Percentiles rank a stretch among this genome's conserved stretches.
Evolutionary conservation across 192 early-diverging fungal genomes (phyloP).

Genomic region (Podila minutissima): DNA sequence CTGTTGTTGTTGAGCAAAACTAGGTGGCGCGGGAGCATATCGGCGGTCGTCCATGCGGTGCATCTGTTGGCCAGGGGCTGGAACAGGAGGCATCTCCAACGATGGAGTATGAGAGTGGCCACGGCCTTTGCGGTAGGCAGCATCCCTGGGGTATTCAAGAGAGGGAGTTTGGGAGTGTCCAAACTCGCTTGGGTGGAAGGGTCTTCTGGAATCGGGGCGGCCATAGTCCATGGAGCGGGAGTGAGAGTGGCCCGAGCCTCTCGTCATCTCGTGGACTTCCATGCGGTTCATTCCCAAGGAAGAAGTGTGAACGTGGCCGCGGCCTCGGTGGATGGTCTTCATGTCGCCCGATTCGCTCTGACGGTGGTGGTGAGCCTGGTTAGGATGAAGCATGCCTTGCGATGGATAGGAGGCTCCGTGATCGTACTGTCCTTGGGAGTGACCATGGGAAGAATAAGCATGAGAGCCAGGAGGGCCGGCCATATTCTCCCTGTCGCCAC

Average conservation of each 20-base stretch:
- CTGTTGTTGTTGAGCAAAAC: constrained; percentile 3
- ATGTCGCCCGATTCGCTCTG: constrained; percentile 13
- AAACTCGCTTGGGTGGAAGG: constrained; percentile 18
- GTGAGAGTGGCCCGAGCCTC: constrained; percentile 26
- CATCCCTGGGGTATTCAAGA: constrained; percentile 8
- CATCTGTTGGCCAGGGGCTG: constrained; percentile 19
- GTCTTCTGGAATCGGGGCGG: constrained; percentile 16
- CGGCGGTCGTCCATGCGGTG: constrained; percentile 20
- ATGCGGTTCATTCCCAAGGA: constrained; percentile 33
- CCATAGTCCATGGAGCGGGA: constrained; percentile 50
- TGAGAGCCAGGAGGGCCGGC: not conserved
- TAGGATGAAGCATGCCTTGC: not conserved
- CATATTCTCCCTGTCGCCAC: not conserved
- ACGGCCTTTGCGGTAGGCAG: constrained; percentile 10
- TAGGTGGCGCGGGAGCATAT: not conserved
- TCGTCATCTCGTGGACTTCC: constrained; percentile 38
- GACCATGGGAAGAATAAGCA: not conserved
- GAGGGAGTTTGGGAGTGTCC: constrained; percentile 37
- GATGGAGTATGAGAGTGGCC: constrained; percentile 23
- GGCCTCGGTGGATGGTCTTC: constrained; percentile 18
- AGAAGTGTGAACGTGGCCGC: constrained; percentile 40
- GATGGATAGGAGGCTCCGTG: not conserved
- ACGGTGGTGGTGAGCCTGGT: constrained; percentile 7
- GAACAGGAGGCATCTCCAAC: constrained; percentile 23
- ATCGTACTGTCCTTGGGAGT: not conserved